A percentile compares a stretch with the other conserved stretches of the same genome.
phyloP scores from a whole-genome alignment of 2,329 filamentous ascomycete genomes.

The Thermothelomyces thermophilus region DNA sequence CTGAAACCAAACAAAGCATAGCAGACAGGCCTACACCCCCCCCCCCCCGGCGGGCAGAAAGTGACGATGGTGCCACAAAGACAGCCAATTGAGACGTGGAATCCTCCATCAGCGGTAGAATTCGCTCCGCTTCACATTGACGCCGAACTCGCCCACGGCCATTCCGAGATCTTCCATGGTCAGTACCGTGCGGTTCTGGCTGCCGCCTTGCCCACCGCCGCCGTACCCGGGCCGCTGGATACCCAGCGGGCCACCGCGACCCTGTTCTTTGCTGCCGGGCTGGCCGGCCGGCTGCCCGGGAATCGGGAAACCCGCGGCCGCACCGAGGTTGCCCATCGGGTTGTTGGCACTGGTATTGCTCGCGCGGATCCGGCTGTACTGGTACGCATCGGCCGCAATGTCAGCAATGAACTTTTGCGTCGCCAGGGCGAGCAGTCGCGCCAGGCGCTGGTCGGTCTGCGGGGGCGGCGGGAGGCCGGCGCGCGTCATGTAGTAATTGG shows the following conservation, averaged over 20 bases:
- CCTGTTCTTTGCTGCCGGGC: constrained; percentile 50
- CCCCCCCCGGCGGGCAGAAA: too few species aligned
- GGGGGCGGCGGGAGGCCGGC: constrained; percentile 90
- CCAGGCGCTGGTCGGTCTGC: constrained; percentile 81
- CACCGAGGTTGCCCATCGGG: constrained; percentile 79
- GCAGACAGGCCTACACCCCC: too few species aligned
- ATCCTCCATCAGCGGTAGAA: constrained; percentile 91
- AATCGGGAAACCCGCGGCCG: constrained; percentile 61
- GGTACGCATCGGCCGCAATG: constrained; percentile 93
- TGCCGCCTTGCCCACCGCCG: constrained; percentile 81
- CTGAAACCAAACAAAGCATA: too few species aligned
- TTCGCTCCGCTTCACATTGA: constrained; percentile 95
- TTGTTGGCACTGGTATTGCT: constrained; percentile 86
- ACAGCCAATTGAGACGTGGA: too few species aligned
- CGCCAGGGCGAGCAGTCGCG: constrained; percentile 89
- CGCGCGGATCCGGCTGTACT: constrained; percentile 93
- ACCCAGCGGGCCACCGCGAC: constrained; percentile 53
- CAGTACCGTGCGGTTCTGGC: constrained; percentile 84
- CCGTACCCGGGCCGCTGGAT: constrained; percentile 75
- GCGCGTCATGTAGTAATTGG: constrained; percentile 94
- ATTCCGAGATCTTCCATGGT: constrained; percentile 99
- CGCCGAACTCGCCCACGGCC: constrained; percentile 95
- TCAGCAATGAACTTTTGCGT: constrained; percentile 99
- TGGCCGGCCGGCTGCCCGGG: constrained; percentile 54
- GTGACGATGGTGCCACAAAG: too few species aligned